Conservation (phyloP, 2,329 filamentous ascomycete species). For the Trichophyton benhamiae region DNA sequence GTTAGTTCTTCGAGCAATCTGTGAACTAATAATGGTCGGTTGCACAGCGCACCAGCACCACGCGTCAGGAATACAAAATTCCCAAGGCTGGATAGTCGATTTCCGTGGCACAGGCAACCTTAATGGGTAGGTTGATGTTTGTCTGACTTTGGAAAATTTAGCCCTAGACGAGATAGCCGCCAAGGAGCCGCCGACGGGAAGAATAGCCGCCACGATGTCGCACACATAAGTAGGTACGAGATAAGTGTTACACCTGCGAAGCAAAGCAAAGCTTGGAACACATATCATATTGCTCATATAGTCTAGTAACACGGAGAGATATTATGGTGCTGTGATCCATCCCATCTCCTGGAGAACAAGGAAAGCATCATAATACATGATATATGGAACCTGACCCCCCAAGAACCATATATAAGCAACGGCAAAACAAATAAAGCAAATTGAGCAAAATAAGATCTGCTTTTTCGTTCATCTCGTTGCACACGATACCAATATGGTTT, state of each 20-base stretch:
- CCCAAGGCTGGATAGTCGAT: too few species aligned
- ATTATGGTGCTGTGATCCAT: constrained; percentile 3
- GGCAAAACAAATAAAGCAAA: background rate
- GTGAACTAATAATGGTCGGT: background rate
- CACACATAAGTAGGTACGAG: too few species aligned
- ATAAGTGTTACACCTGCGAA: too few species aligned
- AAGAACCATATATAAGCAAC: background rate
- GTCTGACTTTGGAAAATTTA: too few species aligned
- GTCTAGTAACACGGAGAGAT: background rate
- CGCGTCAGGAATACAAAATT: too few species aligned
- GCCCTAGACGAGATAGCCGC: too few species aligned
- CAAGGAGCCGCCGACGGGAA: too few species aligned
- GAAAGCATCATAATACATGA: constrained; percentile 3
- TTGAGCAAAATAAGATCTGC: background rate
- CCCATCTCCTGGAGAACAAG: background rate
- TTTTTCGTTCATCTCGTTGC: background rate
- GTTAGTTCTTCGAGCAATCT: background rate
- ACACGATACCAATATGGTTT: background rate
- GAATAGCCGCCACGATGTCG: too few species aligned
- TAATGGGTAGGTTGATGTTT: too few species aligned
- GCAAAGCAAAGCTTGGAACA: background rate
- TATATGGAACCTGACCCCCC: background rate
- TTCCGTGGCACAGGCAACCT: too few species aligned
- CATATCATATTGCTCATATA: background rate
- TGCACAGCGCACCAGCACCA: background rate